A percentile compares a stretch with the other conserved stretches of the same genome.
These are phyloP conservation scores for Ustilago tritici DNA, from an alignment of 1,284 basidiomycete genomes.

Conservation along the genomic window DNA sequence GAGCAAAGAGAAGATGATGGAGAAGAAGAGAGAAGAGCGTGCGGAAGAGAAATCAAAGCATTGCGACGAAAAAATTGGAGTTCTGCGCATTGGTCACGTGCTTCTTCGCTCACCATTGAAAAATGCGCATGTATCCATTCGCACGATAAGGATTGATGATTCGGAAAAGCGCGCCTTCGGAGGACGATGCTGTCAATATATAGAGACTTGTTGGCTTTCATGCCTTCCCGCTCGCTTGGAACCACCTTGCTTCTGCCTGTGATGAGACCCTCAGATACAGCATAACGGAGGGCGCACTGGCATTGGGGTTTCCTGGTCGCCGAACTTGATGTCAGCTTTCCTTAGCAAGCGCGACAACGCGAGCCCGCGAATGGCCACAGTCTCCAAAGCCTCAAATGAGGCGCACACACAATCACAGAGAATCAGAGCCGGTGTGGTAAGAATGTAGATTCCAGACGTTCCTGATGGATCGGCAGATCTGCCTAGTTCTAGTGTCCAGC, in stretches of 20 bases:
- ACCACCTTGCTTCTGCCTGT: neutral
- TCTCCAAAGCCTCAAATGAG: too few species aligned
- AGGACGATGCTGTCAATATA: neutral
- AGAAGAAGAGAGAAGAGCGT: too few species aligned
- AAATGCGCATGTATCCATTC: too few species aligned
- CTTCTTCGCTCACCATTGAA: too few species aligned
- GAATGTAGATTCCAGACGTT: neutral
- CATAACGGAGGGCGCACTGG: neutral
- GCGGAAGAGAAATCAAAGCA: too few species aligned
- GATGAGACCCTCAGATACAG: neutral
- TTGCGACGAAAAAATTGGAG: too few species aligned
- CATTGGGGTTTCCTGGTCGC: neutral
- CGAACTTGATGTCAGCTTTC: neutral
- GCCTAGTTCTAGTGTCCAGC: constrained; percentile 23
- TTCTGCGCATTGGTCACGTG: too few species aligned
- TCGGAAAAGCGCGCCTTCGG: neutral
- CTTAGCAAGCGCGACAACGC: neutral
- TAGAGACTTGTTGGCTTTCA: neutral
- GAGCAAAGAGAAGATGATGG: too few species aligned
- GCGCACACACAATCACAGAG: neutral
- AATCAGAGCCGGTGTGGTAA: neutral
- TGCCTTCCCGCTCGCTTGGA: neutral
- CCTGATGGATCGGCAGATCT: constrained; percentile 7
- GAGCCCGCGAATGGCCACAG: too few species aligned
- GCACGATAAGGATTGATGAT: too few species aligned